Conservation (phyloP, 1,284 basidiomycete genomes). For the Phenoliferia sp. region DNA sequence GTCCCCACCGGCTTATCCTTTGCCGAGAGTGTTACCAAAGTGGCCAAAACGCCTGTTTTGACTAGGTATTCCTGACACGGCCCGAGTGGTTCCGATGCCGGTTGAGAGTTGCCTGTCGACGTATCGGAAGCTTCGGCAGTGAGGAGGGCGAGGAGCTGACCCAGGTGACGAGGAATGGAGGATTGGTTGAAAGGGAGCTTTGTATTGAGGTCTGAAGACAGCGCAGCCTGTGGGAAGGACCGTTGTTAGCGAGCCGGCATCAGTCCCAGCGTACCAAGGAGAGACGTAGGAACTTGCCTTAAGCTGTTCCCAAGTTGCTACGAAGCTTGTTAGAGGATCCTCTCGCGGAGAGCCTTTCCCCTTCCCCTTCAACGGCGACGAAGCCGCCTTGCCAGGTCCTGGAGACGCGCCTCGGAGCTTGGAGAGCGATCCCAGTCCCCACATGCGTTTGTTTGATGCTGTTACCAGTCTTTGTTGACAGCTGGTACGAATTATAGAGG, state of each 20-base stretch:
- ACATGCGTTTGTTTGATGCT: neutral
- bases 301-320: neutral
- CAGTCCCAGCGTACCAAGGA: neutral
- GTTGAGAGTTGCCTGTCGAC: neutral
- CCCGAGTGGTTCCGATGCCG: constrained; percentile 45
- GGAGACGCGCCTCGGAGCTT: constrained; percentile 12
- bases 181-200: neutral
- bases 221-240: neutral
- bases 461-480: neutral
- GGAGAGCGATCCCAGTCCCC: neutral
- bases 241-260: neutral
- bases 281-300: neutral
- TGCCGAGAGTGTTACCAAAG: constrained; percentile 79
- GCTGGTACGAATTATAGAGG: too few relatives aligned
- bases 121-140: constrained; percentile 1
- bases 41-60: constrained; percentile 78
- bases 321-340: neutral
- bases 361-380: neutral
- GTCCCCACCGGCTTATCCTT: constrained; percentile 66
- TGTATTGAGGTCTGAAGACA: neutral
- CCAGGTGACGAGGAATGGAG: constrained; percentile 1
- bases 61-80: constrained; percentile 84
- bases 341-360: neutral
- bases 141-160: constrained; percentile 8
- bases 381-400: constrained; percentile 7